These are phyloP conservation scores for Cladophialophora immunda DNA, from an alignment of 2,329 filamentous ascomycete genomes.

Conservation along the genomic window DNA sequence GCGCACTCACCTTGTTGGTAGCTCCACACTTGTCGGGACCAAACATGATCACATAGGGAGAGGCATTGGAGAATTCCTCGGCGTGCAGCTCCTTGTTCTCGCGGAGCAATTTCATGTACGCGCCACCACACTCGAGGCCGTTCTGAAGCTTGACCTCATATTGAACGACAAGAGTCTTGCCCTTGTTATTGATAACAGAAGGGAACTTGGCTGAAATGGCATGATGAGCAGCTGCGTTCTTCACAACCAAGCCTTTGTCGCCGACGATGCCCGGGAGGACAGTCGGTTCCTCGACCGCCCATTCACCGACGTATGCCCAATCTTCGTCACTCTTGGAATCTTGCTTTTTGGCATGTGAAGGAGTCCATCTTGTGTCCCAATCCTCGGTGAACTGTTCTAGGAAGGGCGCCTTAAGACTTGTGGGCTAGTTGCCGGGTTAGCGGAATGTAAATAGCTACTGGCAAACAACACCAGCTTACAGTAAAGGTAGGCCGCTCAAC, in stretches of 20 bases:
- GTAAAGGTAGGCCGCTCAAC: slow-evolving; percentile 82
- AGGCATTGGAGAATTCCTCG: slow-evolving; percentile 97
- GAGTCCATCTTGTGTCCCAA: slow-evolving; percentile 93
- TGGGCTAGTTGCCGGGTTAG: slow-evolving; percentile 69
- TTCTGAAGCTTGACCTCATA: slow-evolving; percentile 99
- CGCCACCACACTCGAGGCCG: slow-evolving; percentile 95
- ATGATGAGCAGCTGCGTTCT: slow-evolving; percentile 97
- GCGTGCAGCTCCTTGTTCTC: slow-evolving; percentile 97
- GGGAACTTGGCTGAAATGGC: slow-evolving; percentile 99
- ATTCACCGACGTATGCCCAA: slow-evolving; percentile 97
- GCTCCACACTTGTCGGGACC: slow-evolving; percentile 98
- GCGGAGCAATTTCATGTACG: slow-evolving; percentile 98
- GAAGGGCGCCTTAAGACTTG: slow-evolving; percentile 89
- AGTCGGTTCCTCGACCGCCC: slow-evolving; percentile 92
- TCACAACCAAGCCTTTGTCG: slow-evolving; percentile 96
- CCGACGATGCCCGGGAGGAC: slow-evolving; percentile 92
- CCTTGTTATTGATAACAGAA: slow-evolving; percentile 96
- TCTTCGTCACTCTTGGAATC: slow-evolving; percentile 82
- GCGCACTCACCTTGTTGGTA: slow-evolving; percentile 85
- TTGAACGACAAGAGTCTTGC: slow-evolving; percentile 94
- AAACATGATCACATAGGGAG: slow-evolving; percentile 99
- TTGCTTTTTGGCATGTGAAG: slow-evolving; percentile 96
- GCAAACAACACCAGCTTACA: slow-evolving; percentile 64
- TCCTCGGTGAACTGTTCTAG: slow-evolving; percentile 98
- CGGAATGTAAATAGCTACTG: background rate